These are phyloP conservation scores for Phyllosticta citrichinensis DNA, from an alignment of 2,329 filamentous ascomycete genomes.

Conservation along the genomic window DNA sequence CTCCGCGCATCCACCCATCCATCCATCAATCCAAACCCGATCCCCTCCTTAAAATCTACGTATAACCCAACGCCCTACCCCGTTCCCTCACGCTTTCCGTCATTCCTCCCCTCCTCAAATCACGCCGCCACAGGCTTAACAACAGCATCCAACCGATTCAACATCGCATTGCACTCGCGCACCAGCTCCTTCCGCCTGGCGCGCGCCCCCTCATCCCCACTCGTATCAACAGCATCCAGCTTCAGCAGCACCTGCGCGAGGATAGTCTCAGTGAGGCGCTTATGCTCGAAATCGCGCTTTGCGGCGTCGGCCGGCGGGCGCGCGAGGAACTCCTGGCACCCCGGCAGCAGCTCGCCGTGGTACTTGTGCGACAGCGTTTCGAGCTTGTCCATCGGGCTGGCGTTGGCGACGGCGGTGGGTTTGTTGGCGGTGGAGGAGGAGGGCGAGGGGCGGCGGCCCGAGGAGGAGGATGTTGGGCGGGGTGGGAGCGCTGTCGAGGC, in stretches of 20 bases:
- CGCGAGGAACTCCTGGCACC: conserved; percentile 51
- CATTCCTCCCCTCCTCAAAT: neutral
- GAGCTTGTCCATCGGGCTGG: conserved; percentile 49
- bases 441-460: conserved; percentile 28
- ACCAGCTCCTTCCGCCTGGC: conserved; percentile 61
- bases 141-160: conserved; percentile 53
- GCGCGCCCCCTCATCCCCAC: conserved; percentile 56
- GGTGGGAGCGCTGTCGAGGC: conserved; percentile 21
- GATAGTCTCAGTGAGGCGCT: conserved; percentile 64
- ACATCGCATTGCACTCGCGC: conserved; percentile 56
- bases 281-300: conserved; percentile 64
- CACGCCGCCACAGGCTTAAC: neutral
- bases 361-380: conserved; percentile 58
- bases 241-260: conserved; percentile 69
- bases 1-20: too few relatives aligned
- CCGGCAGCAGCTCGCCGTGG: conserved; percentile 52
- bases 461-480: conserved; percentile 28
- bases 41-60: too few relatives aligned
- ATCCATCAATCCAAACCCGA: too few relatives aligned
- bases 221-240: conserved; percentile 64
- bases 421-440: conserved; percentile 28
- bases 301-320: conserved; percentile 55
- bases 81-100: too few relatives aligned
- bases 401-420: conserved; percentile 23
- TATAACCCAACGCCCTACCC: too few relatives aligned